Base-by-base conservation (phyloP, 805 yeast species). In the Teunomyces stri region DNA sequence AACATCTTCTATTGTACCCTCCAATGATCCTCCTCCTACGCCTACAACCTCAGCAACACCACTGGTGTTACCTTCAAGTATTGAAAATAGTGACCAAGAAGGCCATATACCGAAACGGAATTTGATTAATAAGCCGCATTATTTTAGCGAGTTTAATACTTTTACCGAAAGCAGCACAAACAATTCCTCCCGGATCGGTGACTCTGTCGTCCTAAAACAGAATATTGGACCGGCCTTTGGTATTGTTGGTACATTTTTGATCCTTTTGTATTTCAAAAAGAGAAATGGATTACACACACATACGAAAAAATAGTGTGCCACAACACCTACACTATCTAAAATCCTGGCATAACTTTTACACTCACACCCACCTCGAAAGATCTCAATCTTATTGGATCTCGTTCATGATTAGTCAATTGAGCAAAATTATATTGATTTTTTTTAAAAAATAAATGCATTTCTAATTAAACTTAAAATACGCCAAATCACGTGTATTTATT, bases 161-260 rank as follows among this genome's bases (percentile, higher is more conserved):
- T 22, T 29, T 27, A 27, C 43, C n/a, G 27, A 27, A 25, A 25
- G 11, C 7, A 25, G 27, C 27, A 9, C 27, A 7, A 25, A 3
- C 27, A 25, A 25, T 6, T 25, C 27, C 27, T 7, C 9, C 27
- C 27, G 11, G 27, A 25, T 25, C 7, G 27, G 27, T 25, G 27
- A 25, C 27, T 25, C 27, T 7, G 10, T 25, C 9, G 27, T 25
- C 27, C 27, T 11, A 25, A 25, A 47, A n/a, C 60, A 54, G 29
- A 49, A 50, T 27, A 41, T 57, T 10, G 63, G 65, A 1, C 9
- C 50, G 1, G 64, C 61, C 1, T 45, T 59, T 16, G 58, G 53
- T 43, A 20, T 55, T 13, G 41, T 61, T 7, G 31, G 58, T 18
- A 57, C 55, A 27, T 46, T 60, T 25, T 43, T 62, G 22, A 52